Evolutionary conservation across 129 eudicot species (phyloP), one percentile per base, ranked within the genome.

Genomic region (Solidago caesia): DNA sequence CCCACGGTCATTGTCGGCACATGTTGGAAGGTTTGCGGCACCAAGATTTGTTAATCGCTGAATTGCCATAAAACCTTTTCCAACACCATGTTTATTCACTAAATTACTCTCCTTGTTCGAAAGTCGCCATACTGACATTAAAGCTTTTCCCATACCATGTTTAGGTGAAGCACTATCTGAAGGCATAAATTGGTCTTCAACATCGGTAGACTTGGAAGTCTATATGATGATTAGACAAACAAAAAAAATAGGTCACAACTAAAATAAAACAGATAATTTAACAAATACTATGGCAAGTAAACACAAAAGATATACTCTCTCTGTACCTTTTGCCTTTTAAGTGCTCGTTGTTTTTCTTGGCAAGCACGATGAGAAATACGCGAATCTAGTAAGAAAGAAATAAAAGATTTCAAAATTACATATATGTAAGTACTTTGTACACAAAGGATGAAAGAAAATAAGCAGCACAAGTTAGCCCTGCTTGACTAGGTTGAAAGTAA

Each of bases 101-200:
- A 87, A 75, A 64, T 71, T 75, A 77, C 74, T 65, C 41, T 53
- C 77, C 80, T 71, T 76, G 58, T 80, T 75, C 41, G 72, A 74
- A 69, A 65, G 69, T 69, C 75, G 82, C 83, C 84, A 79, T 68
- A 83, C 88, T 21, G 91, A 82, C 91, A 94, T 93, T 63, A 93
- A 76, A 77, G 92, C 97, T 90, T 93, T 93, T 68, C 98, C 98
- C 85, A 81, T 81, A 43, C 98, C 96, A 83, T 92, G 95, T 75
- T 65, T 82, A 14, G 57, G 51, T 21, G 84, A 79, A 68, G 74
- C 82, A 80, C 73, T 57, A 16, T 49, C 80, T 60, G 64, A 73
- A 64, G 81, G 75, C 51, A 48, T 74, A 29, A 64, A 53, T 64
- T 82, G 81, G 64, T 78, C 76, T 71, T 85, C 87, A 46, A 74